Base-by-base conservation (phyloP, 768 basidiomycete species). In the Tephrocybe sp. region DNA sequence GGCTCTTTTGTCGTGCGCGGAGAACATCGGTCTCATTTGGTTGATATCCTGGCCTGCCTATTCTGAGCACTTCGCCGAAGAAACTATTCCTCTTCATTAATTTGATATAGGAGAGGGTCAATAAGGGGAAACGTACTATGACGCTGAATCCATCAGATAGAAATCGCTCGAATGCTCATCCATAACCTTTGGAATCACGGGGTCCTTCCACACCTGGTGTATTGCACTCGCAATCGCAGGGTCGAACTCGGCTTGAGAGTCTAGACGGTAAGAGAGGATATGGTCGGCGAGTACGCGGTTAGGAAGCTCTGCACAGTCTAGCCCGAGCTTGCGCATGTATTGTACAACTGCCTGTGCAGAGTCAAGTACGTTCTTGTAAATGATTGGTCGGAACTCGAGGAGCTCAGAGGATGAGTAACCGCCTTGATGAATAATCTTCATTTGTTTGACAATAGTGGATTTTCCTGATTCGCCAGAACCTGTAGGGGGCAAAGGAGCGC, bases 381-480 rank as follows among this genome's bases (percentile, higher is more conserved):
- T 83, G 19, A 82, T 83, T 1, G 79, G 75, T 21, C 84, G 76
- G 69, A 79, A 91, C 1, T 78, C 74, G 53, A 83, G 68, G 22
- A 88, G 80, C 61, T 93, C 91, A 1, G 85, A 79, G 16, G 65
- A 64, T 3, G 81, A 78, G 67, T 87, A 93, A 4, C 91, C 91
- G 55, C 83, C 81, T 63, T 91, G 87, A 63, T 93, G 87, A 37
- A 93, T 91, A 46, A 93, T 91, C 73, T 92, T 93, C 91, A 93
- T 93, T 66, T 93, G 91, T 66, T 93, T 93, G 30, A 92, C 93
- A 57, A 98, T 92, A 0, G 95, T 98, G 3, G 84, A 86, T 70
- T 97, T 97, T 8, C 94, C 94, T 0, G 88, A 91, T 73, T 95
- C 94, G 59, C 94, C 93, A 11, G 94, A 94, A 47, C 94, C 94